Evolutionary conservation across 352 stramenopile genomes (phyloP), one percentile per base, ranked within the genome.

Genomic region (Phytophthora lateralis): DNA sequence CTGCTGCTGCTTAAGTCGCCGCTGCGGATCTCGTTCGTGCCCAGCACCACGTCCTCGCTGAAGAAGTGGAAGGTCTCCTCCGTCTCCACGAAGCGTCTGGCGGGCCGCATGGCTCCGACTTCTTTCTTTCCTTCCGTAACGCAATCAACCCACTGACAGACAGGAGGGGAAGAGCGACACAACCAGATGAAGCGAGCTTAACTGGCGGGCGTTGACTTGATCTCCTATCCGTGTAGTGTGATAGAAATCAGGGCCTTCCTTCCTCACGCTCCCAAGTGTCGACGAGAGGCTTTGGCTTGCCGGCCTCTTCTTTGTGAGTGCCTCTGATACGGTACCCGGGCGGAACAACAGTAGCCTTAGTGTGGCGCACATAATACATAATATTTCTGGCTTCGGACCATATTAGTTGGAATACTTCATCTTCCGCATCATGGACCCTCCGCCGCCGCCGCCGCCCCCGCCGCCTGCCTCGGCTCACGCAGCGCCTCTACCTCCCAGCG

Each of bases 11-110:
- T 66, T 8, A 38, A 67, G 20, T 80, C 71, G 17, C 58, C 58
- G 38, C 32, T 77, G 21, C 69, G 75, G 27, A 88, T 67, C 39
- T 83, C 81, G 62, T 90, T 90, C 5, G 78, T 85, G 57, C 77
- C 71, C 29, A 88, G 47, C 39, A 90, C 81, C 50, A 82, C 73
- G 21, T 78, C 68, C 14, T 75, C 72, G 35, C 82, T 86, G 68
- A 89, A 90, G 61, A 88, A 90, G 51, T 90, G 78, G 39, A 74
- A 80, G 11, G 76, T 86, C 38, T 89, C 81, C 21, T 85, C 72
- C 49, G 73, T 80, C 55, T 88, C 76, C 37, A 90, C 37, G 47
- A 75, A 71, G 55, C 66, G 66, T 58, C 53, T 61, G 12, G 39
- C 11, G 39, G 53, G 53, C 41, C 42, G 32, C 58, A 55, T 66